Conservation (phyloP, 1,284 basidiomycete genomes). For the Naganishia cerealis region DNA sequence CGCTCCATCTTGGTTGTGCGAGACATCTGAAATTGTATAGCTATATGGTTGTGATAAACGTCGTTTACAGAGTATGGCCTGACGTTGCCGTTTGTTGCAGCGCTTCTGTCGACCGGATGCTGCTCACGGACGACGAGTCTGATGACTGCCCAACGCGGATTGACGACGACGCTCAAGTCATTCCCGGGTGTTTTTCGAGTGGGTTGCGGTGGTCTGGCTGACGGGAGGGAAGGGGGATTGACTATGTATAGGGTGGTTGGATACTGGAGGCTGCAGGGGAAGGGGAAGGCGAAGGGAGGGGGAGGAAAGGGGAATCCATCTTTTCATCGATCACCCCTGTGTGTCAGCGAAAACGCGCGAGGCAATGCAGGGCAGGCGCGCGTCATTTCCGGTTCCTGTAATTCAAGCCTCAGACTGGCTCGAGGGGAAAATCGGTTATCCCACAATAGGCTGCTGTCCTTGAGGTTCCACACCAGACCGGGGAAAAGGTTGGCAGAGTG, state of each 20-base stretch:
- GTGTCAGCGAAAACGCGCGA: slow-evolving; percentile 5
- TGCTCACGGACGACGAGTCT: not conserved
- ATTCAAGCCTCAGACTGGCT: no score
- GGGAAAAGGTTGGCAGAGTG: no score
- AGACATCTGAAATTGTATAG: not conserved
- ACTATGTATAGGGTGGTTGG: not conserved
- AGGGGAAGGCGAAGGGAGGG: not conserved
- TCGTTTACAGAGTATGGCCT: not conserved
- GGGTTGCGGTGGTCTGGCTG: not conserved
- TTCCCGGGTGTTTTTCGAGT: not conserved
- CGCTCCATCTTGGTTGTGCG: not conserved
- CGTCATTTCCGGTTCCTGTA: no score
- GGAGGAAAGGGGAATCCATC: not conserved
- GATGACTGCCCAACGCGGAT: not conserved
- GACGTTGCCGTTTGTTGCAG: not conserved
- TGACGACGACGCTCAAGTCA: not conserved
- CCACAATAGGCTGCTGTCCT: no score
- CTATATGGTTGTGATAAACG: not conserved
- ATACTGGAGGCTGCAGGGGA: not conserved
- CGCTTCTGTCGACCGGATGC: not conserved
- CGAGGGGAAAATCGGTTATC: no score
- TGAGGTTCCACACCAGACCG: no score
- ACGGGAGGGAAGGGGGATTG: not conserved
- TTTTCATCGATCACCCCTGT: slow-evolving; percentile 19
- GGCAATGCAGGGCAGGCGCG: no score